These are phyloP conservation scores for Cordyceps farinosa DNA, from an alignment of 2,329 filamentous ascomycete genomes.

Conservation along the genomic window DNA sequence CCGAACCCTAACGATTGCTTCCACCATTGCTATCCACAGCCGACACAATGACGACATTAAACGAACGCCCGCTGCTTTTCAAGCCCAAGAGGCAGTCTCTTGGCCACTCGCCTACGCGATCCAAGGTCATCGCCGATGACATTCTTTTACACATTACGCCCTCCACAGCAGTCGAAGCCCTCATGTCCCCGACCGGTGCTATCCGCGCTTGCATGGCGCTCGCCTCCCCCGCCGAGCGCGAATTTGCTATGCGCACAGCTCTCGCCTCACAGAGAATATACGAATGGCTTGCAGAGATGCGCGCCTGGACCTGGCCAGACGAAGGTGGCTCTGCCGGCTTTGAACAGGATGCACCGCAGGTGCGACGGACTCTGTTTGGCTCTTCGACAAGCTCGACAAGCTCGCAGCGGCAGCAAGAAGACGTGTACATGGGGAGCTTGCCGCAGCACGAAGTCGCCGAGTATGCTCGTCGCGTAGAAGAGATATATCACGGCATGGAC, in stretches of 20 bases:
- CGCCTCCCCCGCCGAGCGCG: conserved; percentile 62
- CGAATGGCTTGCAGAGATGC: conserved; percentile 72
- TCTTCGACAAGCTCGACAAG: conserved; percentile 20
- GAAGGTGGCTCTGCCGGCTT: conserved; percentile 51
- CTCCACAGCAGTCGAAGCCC: conserved; percentile 56
- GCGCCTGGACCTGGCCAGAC: conserved; percentile 55
- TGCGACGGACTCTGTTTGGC: conserved; percentile 35
- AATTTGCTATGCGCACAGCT: conserved; percentile 68
- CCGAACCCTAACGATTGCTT: not conserved
- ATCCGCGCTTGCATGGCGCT: conserved; percentile 58
- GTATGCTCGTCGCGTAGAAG: conserved; percentile 70
- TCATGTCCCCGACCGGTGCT: conserved; percentile 50
- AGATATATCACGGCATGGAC: conserved; percentile 68
- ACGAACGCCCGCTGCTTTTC: conserved; percentile 31
- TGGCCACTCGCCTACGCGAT: conserved; percentile 42
- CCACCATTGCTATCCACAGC: conserved; percentile 5
- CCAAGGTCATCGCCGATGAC: conserved; percentile 47
- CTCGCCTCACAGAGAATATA: conserved; percentile 67
- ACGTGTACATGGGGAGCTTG: conserved; percentile 66
- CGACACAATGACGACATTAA: conserved; percentile 29
- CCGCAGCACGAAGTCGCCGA: conserved; percentile 57
- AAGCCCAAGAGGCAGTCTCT: conserved; percentile 34
- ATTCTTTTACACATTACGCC: conserved; percentile 61
- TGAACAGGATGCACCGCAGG: conserved; percentile 39
- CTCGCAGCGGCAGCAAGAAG: conserved; percentile 26